phyloP scores from a whole-genome alignment of 106 monocot species.

The Ottelia alismoides region DNA sequence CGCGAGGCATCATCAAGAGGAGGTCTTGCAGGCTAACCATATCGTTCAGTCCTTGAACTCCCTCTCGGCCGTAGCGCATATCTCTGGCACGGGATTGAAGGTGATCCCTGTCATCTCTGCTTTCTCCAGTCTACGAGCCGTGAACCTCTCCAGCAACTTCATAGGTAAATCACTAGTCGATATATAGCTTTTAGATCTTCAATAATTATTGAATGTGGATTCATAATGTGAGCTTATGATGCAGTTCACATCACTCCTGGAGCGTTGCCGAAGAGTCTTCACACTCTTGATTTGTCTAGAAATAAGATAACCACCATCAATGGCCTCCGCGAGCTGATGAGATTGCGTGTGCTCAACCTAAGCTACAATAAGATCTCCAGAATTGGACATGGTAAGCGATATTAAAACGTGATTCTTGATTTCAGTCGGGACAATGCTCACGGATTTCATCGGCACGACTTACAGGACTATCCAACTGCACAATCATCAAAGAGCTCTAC shows the following conservation, averaged over 20 bases:
- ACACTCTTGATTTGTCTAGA: slow-evolving; percentile 72
- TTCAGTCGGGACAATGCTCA: no score
- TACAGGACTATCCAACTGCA: slow-evolving; percentile 78
- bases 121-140: slow-evolving; percentile 60
- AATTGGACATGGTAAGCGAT: slow-evolving; percentile 72
- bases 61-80: slow-evolving; percentile 53
- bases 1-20: slow-evolving; percentile 19
- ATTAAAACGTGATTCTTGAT: not conserved
- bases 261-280: slow-evolving; percentile 62
- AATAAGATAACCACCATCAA: slow-evolving; percentile 76
- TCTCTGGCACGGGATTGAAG: slow-evolving; percentile 66
- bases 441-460: no score
- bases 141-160: slow-evolving; percentile 79
- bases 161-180: no score
- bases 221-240: no score
- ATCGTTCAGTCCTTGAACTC: slow-evolving; percentile 63
- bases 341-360: slow-evolving; percentile 71
- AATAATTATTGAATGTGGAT: no score
- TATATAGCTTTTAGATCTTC: no score
- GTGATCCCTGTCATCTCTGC: slow-evolving; percentile 61
- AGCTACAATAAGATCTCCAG: slow-evolving; percentile 84
- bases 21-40: slow-evolving; percentile 49
- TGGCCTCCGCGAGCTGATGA: slow-evolving; percentile 68
- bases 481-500: slow-evolving; percentile 78
- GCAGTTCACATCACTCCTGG: slow-evolving; percentile 64